These are phyloP conservation scores for Microcyclosporella mali DNA, from an alignment of 2,329 filamentous ascomycete genomes.

Conservation along the genomic window DNA sequence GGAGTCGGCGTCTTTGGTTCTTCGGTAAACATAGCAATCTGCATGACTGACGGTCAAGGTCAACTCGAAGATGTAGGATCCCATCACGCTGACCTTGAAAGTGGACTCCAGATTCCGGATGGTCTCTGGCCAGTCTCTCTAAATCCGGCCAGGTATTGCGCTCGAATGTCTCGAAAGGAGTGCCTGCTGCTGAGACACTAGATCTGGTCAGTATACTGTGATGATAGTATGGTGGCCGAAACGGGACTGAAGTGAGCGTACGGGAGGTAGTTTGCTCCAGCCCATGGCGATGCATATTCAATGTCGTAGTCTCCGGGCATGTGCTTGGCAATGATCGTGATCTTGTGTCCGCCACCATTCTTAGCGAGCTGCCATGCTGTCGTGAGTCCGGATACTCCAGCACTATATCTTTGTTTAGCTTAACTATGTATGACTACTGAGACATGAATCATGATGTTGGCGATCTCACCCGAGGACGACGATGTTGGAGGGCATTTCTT, in stretches of 20 bases:
- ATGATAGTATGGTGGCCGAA: neutral
- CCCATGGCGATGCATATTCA: conserved; percentile 86
- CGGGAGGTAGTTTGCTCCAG: conserved; percentile 72
- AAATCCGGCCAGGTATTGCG: conserved; percentile 42
- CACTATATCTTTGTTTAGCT: conserved; percentile 28
- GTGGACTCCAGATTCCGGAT: conserved; percentile 74
- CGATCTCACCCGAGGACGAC: conserved; percentile 44
- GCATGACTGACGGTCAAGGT: neutral
- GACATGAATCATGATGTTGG: neutral
- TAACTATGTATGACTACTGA: too few species aligned
- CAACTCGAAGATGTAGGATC: neutral
- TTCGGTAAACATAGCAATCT: conserved; percentile 52
- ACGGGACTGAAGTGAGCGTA: conserved; percentile 8
- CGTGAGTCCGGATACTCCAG: conserved; percentile 61
- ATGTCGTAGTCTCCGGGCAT: conserved; percentile 92
- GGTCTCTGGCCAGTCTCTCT: conserved; percentile 45
- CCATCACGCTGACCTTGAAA: conserved; percentile 48
- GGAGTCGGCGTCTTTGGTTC: conserved; percentile 55
- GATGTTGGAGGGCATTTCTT: conserved; percentile 31
- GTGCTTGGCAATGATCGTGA: conserved; percentile 76
- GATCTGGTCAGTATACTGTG: neutral
- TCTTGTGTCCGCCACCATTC: conserved; percentile 45
- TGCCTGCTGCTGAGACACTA: conserved; percentile 36
- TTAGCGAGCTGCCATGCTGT: conserved; percentile 57
- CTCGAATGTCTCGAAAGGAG: conserved; percentile 37